Evolutionary conservation across 2,329 filamentous ascomycete species (phyloP).

Genomic region (Ophiocordyceps polyrhachis-furcata): DNA sequence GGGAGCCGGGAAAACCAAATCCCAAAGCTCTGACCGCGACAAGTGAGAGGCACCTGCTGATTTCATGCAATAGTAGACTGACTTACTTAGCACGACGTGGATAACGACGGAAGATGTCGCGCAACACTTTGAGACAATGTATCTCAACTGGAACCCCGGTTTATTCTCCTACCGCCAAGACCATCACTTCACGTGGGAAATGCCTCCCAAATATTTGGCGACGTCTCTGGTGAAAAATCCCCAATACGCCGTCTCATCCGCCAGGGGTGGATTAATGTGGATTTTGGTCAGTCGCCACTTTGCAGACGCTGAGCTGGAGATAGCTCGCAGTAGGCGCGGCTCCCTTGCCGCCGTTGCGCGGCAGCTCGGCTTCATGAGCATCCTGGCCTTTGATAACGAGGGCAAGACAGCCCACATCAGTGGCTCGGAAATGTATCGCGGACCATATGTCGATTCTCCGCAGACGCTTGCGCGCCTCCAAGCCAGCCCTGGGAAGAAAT

Average conservation of each 20-base stretch:
- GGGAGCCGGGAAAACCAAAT: conserved; percentile 13
- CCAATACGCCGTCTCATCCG: conserved; percentile 50
- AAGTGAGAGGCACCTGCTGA: conserved; percentile 1
- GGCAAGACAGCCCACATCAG: conserved; percentile 58
- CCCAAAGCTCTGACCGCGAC: not conserved
- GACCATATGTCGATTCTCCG: conserved; percentile 83
- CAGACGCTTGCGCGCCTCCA: conserved; percentile 66
- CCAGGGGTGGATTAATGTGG: conserved; percentile 50
- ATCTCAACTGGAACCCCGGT: conserved; percentile 89
- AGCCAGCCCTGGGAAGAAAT: conserved; percentile 19
- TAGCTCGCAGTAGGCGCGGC: conserved; percentile 25
- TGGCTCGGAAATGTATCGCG: conserved; percentile 52
- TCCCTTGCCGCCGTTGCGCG: conserved; percentile 26
- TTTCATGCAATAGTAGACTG: not conserved
- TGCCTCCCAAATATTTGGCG: conserved; percentile 28
- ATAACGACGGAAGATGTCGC: conserved; percentile 74
- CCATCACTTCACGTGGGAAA: conserved; percentile 73
- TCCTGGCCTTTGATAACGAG: conserved; percentile 58
- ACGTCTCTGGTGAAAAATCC: conserved; percentile 45
- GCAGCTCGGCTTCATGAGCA: conserved; percentile 64
- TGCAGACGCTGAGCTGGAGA: conserved; percentile 43
- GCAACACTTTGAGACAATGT: conserved; percentile 88
- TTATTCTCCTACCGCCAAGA: conserved; percentile 71
- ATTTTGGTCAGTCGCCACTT: conserved; percentile 77
- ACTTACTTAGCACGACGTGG: conserved; percentile 66